phyloP scores from a whole-genome alignment of 192 early-diverging fungal genomes.

The Backusella tuberculispora region DNA sequence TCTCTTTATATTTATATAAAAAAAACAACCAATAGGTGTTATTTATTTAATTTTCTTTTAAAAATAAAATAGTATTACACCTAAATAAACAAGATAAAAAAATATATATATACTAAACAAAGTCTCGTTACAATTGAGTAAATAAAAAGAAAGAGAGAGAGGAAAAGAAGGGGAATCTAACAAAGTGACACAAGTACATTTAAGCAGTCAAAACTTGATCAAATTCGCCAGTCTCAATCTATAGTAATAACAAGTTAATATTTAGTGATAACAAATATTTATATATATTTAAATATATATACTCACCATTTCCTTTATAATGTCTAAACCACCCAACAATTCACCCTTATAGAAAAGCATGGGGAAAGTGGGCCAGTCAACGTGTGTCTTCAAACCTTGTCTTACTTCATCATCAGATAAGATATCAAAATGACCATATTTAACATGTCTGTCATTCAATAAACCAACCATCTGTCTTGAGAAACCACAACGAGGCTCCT shows the following conservation, averaged over 20 bases:
- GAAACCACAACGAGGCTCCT: constrained; percentile 92
- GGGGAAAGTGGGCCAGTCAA: constrained; percentile 96
- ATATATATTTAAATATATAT: neutral
- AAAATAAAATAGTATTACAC: constrained; percentile 3
- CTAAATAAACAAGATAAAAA: neutral
- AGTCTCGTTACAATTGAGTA: neutral
- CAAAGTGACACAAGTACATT: neutral
- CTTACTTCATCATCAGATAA: constrained; percentile 91
- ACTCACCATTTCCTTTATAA: constrained; percentile 87
- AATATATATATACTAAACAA: constrained; percentile 6
- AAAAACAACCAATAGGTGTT: neutral
- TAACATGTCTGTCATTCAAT: constrained; percentile 72
- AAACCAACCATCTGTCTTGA: constrained; percentile 80
- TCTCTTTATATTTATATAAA: neutral
- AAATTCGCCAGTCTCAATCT: constrained; percentile 69
- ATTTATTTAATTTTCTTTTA: neutral
- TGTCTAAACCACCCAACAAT: constrained; percentile 92
- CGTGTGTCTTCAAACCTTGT: constrained; percentile 85
- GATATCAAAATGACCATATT: constrained; percentile 92
- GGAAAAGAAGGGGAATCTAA: neutral
- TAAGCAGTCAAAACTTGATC: constrained; percentile 60
- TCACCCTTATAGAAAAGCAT: constrained; percentile 94
- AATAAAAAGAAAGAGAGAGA: neutral
- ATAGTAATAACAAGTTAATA: neutral
- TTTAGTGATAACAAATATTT: neutral